A percentile compares a stretch with the other conserved stretches of the same genome.
phyloP scores from a whole-genome alignment of 495 filamentous ascomycete genomes.

The Trichoderma reesei region DNA sequence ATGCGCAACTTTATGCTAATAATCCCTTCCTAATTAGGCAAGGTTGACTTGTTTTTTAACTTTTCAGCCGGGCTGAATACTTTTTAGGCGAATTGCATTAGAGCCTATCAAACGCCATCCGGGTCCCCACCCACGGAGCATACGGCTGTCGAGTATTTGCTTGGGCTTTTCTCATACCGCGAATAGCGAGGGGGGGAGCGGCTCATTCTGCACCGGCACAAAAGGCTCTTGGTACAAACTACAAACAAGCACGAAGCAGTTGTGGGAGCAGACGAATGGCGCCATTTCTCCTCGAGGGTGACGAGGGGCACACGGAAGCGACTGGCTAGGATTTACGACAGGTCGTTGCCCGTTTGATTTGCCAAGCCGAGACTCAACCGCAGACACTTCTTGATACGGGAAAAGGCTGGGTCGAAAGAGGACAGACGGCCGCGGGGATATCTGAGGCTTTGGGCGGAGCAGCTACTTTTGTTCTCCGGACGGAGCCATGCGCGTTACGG shows the following conservation, averaged over 20 bases:
- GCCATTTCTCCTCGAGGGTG: neutral
- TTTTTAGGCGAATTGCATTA: too few species aligned
- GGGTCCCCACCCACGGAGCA: neutral
- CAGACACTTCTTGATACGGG: neutral
- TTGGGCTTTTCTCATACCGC: neutral
- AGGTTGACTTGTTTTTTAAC: too few species aligned
- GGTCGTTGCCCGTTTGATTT: neutral
- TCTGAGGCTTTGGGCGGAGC: neutral
- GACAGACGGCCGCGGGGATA: neutral
- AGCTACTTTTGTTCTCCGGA: conserved; percentile 1
- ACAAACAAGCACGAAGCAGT: too few species aligned
- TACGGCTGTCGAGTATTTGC: neutral
- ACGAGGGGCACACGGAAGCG: neutral
- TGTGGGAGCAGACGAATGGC: neutral
- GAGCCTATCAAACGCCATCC: neutral
- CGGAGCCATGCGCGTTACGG: neutral
- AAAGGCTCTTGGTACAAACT: too few species aligned
- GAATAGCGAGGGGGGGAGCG: conserved; percentile 2
- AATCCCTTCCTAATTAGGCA: too few species aligned
- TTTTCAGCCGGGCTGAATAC: too few species aligned
- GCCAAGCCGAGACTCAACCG: neutral
- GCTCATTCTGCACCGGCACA: neutral
- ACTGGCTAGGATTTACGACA: neutral
- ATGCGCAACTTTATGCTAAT: too few species aligned
- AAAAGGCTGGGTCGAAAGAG: neutral